Conservation (phyloP, 140 eudicot species). For the Oenanthe javanica region DNA sequence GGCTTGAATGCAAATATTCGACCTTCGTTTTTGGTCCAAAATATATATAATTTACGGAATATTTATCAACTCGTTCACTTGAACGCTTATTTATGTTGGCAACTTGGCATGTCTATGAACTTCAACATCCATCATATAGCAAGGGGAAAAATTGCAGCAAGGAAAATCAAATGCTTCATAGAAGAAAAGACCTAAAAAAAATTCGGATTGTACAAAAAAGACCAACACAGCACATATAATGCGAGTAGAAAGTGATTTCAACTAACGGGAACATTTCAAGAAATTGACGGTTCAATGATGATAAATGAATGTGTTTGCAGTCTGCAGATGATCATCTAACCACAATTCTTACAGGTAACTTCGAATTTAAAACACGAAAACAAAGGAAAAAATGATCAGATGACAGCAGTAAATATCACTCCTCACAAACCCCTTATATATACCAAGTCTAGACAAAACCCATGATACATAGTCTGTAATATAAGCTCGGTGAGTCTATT, state of each 20-base stretch:
- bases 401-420: neutral
- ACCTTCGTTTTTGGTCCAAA: too few species aligned
- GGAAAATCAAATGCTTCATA: neutral
- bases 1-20: too few species aligned
- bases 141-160: too few species aligned
- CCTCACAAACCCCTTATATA: too few species aligned
- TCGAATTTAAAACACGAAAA: neutral
- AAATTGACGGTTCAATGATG: neutral
- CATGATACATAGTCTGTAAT: neutral
- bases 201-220: neutral
- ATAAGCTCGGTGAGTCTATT: neutral
- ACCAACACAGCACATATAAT: neutral
- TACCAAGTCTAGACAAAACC: neutral
- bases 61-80: too few species aligned
- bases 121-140: neutral
- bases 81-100: too few species aligned
- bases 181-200: neutral
- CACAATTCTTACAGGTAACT: neutral
- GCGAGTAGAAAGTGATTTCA: neutral
- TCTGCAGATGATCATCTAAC: slow-evolving; percentile 23
- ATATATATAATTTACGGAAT: too few species aligned
- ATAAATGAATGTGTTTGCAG: slow-evolving; percentile 15
- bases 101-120: too few species aligned
- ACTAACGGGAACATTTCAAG: neutral
- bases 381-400: neutral